phyloP scores from a whole-genome alignment of 441 rosid genomes.

The Populus tomentosa region DNA sequence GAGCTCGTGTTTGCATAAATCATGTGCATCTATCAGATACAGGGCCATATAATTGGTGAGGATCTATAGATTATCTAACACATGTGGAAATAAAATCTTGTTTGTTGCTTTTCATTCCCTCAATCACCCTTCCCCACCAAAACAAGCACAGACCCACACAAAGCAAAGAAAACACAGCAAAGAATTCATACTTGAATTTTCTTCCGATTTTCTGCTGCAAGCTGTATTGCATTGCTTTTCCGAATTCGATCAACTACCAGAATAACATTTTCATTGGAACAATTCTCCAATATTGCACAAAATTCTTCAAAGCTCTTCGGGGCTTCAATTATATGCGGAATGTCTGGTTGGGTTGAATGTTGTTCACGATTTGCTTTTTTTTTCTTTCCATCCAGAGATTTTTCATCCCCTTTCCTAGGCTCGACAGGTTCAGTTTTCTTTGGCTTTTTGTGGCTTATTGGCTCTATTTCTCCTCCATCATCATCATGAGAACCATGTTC shows the following conservation, averaged over 20 bases:
- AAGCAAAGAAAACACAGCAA: neutral
- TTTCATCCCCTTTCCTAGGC: constrained; percentile 16
- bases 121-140: neutral
- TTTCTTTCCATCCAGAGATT: constrained; percentile 23
- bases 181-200: constrained; percentile 79
- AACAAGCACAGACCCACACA: neutral
- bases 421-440: constrained; percentile 29
- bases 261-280: constrained; percentile 50
- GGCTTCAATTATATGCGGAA: constrained; percentile 75
- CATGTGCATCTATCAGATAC: neutral
- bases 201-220: constrained; percentile 88
- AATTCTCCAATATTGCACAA: constrained; percentile 40
- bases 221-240: constrained; percentile 58
- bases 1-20: neutral
- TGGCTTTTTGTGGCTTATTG: constrained; percentile 26
- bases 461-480: constrained; percentile 23
- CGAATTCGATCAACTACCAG: constrained; percentile 59
- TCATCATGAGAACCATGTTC: constrained; percentile 29
- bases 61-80: neutral
- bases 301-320: constrained; percentile 74
- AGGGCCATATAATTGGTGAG: neutral
- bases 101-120: neutral
- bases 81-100: no score
- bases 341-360: constrained; percentile 34
- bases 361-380: constrained; percentile 24